Conservation (phyloP, 768 basidiomycete species). For the Leucogyrophana mollusca region DNA sequence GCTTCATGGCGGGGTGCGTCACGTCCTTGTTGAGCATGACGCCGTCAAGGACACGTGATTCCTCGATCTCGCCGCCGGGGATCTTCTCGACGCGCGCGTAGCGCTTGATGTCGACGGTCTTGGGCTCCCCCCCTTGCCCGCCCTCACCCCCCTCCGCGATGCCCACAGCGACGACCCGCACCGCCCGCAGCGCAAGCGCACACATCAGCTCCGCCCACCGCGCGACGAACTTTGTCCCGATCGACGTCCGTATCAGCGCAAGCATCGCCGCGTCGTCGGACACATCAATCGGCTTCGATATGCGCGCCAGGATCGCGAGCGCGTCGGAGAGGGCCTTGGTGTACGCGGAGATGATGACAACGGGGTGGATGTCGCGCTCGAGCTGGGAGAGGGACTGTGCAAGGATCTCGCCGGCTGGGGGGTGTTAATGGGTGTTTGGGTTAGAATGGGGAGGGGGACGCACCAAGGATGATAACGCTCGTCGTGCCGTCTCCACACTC, state of each 20-base stretch:
- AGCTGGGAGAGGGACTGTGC: conserved; percentile 92
- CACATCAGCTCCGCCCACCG: conserved; percentile 99
- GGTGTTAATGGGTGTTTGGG: neutral
- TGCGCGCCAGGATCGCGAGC: conserved; percentile 81
- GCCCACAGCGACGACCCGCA: conserved; percentile 72
- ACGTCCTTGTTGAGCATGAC: conserved; percentile 99
- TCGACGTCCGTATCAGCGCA: conserved; percentile 94
- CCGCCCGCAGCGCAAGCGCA: conserved; percentile 87
- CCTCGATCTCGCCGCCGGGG: conserved; percentile 96
- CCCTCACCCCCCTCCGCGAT: conserved; percentile 53
- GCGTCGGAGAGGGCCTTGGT: conserved; percentile 94
- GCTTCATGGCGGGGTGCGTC: conserved; percentile 94
- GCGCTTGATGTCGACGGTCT: conserved; percentile 96
- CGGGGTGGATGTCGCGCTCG: conserved; percentile 96
- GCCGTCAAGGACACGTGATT: conserved; percentile 81
- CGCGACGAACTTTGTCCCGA: conserved; percentile 96
- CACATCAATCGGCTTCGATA: conserved; percentile 89
- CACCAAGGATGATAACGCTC: conserved; percentile 95
- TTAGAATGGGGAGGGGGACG: conserved; percentile 13
- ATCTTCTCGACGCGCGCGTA: conserved; percentile 98
- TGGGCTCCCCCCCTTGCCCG: no score
- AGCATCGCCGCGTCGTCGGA: conserved; percentile 90
- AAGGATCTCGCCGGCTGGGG: conserved; percentile 89
- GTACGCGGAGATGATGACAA: conserved; percentile 98
- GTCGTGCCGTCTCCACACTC: conserved; percentile 99